Base-by-base conservation (phyloP, 371 early-diverging fungal species). In the Circinella umbellata region DNA sequence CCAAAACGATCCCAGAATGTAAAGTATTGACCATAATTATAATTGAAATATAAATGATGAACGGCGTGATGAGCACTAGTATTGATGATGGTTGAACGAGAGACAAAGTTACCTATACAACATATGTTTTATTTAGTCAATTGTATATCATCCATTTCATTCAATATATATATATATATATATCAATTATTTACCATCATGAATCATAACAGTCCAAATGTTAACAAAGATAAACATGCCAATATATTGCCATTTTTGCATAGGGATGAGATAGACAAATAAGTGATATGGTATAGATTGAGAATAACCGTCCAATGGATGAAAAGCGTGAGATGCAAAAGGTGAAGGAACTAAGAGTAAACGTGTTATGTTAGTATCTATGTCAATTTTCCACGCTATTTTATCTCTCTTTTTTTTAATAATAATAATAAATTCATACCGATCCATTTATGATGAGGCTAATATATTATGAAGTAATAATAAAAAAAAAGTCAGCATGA, bases 1-100 rank as follows among this genome's bases (percentile, higher is more conserved):
- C 92, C 92, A 46, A 93, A 27, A 57, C 89, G 88, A 75, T 94
- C 95, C 91, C 93, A 94, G 57, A 94, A 77, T 3, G 97, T 97
- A 54, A 95, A 94, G 80, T 96, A 98, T 81, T 98, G 98, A 6
- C 98, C 98, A 73, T 95, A 98, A 86, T 98, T 98, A 87, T 95
- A 97, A 88, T 97, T 97, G 80, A 98, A 98, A 80, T 98, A 95
- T 63, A 95, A 80, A 72, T 98, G 98, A 73, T 98, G 98, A 46
- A 98, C 90, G 18, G 95, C 91, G 79, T 98, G 98, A 74, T 98
- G 97, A 15, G 98, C 97, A 17, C 95, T 93, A 13, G 94, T 91
- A 74, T 97, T 96, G 69, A 95, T 85, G 38, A 84, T 73, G 1
- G 74, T 68, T 11, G 85, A 85, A 51, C 76, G 83, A 38, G 85